Conservation (phyloP, 805 yeast species). For the Cyberlindnera misumaiensis region DNA sequence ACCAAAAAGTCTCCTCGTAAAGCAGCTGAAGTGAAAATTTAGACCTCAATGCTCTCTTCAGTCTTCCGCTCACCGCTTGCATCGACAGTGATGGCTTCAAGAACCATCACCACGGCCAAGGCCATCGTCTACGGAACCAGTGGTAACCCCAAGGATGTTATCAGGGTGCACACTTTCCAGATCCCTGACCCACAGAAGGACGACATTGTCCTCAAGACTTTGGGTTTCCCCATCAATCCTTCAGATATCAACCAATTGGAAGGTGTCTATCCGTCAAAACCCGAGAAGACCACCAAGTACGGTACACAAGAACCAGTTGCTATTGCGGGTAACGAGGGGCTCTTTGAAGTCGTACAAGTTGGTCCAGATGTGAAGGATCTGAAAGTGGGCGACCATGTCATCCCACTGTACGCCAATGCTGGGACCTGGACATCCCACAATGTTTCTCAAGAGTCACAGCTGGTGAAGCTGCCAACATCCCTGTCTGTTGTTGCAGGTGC, state of each 20-base stretch:
- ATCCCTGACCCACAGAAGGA: slow-evolving; percentile 39
- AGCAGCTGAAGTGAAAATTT: too few species aligned
- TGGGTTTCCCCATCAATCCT: slow-evolving; percentile 87
- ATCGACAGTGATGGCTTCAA: slow-evolving; percentile 5
- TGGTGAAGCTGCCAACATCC: slow-evolving; percentile 49
- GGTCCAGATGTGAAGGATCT: slow-evolving; percentile 48
- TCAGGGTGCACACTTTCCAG: slow-evolving; percentile 44
- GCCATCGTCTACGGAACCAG: slow-evolving; percentile 63
- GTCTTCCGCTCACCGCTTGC: too few species aligned
- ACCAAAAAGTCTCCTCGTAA: too few species aligned
- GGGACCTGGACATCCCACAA: slow-evolving; percentile 95
- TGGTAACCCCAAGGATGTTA: slow-evolving; percentile 58
- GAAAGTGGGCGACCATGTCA: slow-evolving; percentile 76
- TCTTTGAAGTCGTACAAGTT: slow-evolving; percentile 72
- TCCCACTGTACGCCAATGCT: slow-evolving; percentile 68
- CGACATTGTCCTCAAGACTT: slow-evolving; percentile 54
- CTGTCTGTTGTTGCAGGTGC: slow-evolving; percentile 64
- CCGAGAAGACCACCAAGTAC: slow-evolving; percentile 44
- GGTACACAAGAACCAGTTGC: slow-evolving; percentile 64
- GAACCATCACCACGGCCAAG: slow-evolving; percentile 37
- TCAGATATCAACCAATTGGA: slow-evolving; percentile 80
- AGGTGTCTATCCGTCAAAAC: slow-evolving; percentile 81
- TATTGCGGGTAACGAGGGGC: slow-evolving; percentile 91
- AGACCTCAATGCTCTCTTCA: too few species aligned
- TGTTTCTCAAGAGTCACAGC: slow-evolving; percentile 41